A percentile compares a stretch with the other conserved stretches of the same genome.
These are phyloP conservation scores for Salvia rosmarinus DNA, from an alignment of 257 asterid genomes.

Conservation along the genomic window DNA sequence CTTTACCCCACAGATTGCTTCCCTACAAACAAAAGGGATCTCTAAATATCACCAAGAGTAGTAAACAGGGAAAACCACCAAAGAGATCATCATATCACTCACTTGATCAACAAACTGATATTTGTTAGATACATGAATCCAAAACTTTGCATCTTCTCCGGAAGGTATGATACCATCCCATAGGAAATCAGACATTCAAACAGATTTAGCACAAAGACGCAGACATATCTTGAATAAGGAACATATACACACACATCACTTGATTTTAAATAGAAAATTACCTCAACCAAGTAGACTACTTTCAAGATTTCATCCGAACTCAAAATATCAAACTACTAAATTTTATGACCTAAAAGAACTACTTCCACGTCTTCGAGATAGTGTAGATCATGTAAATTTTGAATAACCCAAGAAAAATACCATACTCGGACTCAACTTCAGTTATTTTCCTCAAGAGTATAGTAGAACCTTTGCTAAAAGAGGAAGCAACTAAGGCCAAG, in stretches of 20 bases:
- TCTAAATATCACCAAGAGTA: neutral
- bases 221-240: neutral
- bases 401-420: neutral
- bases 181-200: conserved; percentile 34
- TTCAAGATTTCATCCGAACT: neutral
- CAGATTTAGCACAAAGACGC: neutral
- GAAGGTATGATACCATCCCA: conserved; percentile 79
- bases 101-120: conserved; percentile 72
- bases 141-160: conserved; percentile 58
- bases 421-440: neutral
- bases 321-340: neutral
- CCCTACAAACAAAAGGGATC: conserved; percentile 46
- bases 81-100: neutral
- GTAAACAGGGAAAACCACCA: neutral
- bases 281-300: neutral
- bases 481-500: neutral
- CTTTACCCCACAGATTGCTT: conserved; percentile 80
- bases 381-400: neutral
- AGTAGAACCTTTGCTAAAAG: neutral
- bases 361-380: neutral
- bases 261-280: neutral
- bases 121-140: conserved; percentile 65
- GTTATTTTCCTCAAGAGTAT: neutral
- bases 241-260: neutral
- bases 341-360: neutral